Evolutionary conservation across 2,329 filamentous ascomycete genomes (phyloP).

Genomic region (Biscogniauxia mediterranea): DNA sequence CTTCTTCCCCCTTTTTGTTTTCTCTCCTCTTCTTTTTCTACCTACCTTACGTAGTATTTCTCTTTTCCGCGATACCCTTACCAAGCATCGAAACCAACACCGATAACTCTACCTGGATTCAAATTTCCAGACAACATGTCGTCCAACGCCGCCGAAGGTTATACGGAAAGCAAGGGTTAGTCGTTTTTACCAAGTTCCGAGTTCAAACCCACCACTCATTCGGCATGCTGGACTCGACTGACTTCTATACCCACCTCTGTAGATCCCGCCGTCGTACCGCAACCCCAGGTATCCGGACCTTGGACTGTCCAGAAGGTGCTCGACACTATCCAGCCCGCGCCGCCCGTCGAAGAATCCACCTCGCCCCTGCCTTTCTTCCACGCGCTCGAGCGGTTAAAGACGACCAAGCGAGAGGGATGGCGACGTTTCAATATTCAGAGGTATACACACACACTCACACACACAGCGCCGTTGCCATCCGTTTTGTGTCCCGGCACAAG

Average conservation of each 20-base stretch:
- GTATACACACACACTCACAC: slow-evolving; percentile 33
- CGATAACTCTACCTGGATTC: no score
- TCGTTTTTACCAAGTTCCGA: neutral
- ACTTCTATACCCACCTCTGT: slow-evolving; percentile 3
- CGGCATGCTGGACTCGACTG: neutral
- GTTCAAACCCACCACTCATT: no score
- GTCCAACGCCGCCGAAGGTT: neutral
- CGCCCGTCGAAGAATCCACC: slow-evolving; percentile 56
- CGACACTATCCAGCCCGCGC: slow-evolving; percentile 57
- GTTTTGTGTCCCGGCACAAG: neutral
- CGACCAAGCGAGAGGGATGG: slow-evolving; percentile 95
- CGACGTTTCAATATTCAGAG: slow-evolving; percentile 74
- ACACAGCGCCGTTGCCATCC: neutral
- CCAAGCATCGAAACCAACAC: no score
- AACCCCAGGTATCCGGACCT: slow-evolving; percentile 41
- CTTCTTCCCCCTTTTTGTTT: no score
- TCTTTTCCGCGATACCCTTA: no score
- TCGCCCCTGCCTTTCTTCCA: slow-evolving; percentile 93
- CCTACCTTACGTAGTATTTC: no score
- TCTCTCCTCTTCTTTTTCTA: no score
- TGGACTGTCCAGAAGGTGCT: slow-evolving; percentile 65
- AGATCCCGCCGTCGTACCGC: slow-evolving; percentile 38
- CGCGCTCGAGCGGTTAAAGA: slow-evolving; percentile 90
- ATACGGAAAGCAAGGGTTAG: neutral
- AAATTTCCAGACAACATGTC: neutral